Conservation (phyloP, 2,329 filamentous ascomycete species). For the Fusarium sterilihyphosum region DNA sequence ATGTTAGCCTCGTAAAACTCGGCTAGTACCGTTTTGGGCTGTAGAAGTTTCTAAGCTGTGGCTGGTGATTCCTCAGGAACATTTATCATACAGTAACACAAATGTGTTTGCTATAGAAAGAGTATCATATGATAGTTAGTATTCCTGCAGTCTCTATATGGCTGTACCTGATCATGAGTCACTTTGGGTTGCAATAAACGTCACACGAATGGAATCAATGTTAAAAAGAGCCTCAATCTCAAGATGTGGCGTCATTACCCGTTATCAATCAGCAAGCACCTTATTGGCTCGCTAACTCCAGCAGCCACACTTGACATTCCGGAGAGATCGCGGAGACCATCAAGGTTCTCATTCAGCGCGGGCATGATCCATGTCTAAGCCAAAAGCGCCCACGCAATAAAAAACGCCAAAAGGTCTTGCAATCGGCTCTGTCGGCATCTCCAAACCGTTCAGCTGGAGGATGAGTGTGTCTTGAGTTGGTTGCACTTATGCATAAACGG, state of each 20-base stretch:
- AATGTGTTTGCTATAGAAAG: background rate
- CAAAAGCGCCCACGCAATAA: slow-evolving; percentile 17
- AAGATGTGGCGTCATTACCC: slow-evolving; percentile 31
- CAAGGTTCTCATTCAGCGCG: slow-evolving; percentile 39
- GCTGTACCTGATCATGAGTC: background rate
- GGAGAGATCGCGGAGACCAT: slow-evolving; percentile 31
- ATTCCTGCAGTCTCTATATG: rapidly evolving
- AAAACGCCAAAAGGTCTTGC: slow-evolving; percentile 9
- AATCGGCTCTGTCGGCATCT: slow-evolving; percentile 40
- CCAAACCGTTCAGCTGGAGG: background rate
- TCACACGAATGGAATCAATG: background rate
- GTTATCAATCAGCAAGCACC: background rate
- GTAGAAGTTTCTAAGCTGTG: slow-evolving; percentile 17
- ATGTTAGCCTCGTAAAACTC: slow-evolving; percentile 15
- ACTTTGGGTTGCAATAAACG: background rate
- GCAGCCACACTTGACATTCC: slow-evolving; percentile 35
- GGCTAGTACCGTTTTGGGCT: slow-evolving; percentile 7
- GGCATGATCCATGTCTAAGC: slow-evolving; percentile 14
- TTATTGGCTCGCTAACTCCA: slow-evolving; percentile 24
- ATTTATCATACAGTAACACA: background rate
- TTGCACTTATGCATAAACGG: slow-evolving; percentile 1
- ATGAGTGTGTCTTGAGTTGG: background rate
- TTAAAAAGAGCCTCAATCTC: slow-evolving; percentile 2
- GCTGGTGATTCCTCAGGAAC: background rate
- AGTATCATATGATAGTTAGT: background rate